A percentile compares a stretch with the other conserved stretches of the same genome.
Evolutionary conservation across 805 yeast species (phyloP).

Genomic region (Candida xyloterini): DNA sequence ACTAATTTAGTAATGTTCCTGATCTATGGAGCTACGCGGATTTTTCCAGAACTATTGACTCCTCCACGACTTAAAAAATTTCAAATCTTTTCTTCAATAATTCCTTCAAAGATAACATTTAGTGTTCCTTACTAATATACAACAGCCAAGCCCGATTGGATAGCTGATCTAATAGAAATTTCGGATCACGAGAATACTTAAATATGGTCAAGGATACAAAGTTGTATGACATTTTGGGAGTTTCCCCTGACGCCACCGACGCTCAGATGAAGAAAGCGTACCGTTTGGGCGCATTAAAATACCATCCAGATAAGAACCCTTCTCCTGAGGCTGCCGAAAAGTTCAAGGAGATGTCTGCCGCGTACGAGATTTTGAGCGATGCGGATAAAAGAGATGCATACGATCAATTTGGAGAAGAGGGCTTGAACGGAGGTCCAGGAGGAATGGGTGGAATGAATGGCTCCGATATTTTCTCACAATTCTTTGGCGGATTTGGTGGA

Average conservation of each 20-base stretch:
- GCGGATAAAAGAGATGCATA: constrained; percentile 84
- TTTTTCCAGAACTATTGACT: constrained; percentile 17
- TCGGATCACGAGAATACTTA: background rate
- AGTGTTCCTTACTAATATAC: background rate
- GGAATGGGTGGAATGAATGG: constrained; percentile 52
- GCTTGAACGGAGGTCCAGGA: constrained; percentile 74
- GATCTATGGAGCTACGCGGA: constrained; percentile 1
- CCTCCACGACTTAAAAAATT: constrained; percentile 15
- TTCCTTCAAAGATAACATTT: background rate
- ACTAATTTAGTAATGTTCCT: background rate
- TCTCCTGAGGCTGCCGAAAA: constrained; percentile 92
- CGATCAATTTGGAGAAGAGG: constrained; percentile 92
- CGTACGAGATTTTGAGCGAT: constrained; percentile 86
- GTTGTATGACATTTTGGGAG: constrained; percentile 72
- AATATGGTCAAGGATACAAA: constrained; percentile 78
- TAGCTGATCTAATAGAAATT: constrained; percentile 9
- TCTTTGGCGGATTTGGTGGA: constrained; percentile 53
- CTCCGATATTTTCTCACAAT: constrained; percentile 56
- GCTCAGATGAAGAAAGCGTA: constrained; percentile 77
- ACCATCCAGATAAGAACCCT: constrained; percentile 82
- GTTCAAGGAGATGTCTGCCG: constrained; percentile 85
- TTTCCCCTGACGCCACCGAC: constrained; percentile 64
- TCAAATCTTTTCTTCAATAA: constrained; percentile 5
- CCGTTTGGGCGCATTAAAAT: constrained; percentile 75
- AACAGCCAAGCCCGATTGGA: background rate